phyloP scores from a whole-genome alignment of 371 early-diverging fungal genomes.

The Mucor lusitanicus region DNA sequence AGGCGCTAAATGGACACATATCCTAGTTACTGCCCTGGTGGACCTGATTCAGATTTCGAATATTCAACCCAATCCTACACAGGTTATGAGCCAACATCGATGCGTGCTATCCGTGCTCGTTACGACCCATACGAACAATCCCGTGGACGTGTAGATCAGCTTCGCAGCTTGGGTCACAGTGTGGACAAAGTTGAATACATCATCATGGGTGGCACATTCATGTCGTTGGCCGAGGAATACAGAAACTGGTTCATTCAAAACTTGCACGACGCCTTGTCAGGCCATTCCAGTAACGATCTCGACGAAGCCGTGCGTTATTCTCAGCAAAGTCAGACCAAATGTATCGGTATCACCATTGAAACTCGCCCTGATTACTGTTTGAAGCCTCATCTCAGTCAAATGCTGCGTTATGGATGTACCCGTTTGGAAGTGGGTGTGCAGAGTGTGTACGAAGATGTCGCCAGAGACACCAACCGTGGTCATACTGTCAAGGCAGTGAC shows the following conservation, averaged over 20 bases:
- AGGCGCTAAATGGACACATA: no score
- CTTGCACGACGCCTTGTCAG: slow-evolving; percentile 98
- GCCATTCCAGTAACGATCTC: slow-evolving; percentile 87
- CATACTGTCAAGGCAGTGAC: slow-evolving; percentile 99
- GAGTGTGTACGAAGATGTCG: slow-evolving; percentile 99
- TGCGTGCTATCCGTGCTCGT: slow-evolving; percentile 99
- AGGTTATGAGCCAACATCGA: slow-evolving; percentile 99
- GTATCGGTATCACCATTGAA: slow-evolving; percentile 99
- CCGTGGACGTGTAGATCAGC: slow-evolving; percentile 95
- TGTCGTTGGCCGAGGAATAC: slow-evolving; percentile 97
- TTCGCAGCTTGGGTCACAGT: slow-evolving; percentile 94
- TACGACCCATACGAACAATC: slow-evolving; percentile 99
- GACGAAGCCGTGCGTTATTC: slow-evolving; percentile 98
- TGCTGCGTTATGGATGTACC: slow-evolving; percentile 99
- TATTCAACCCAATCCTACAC: slow-evolving; percentile 99
- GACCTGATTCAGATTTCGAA: slow-evolving; percentile 99
- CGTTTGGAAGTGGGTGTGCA: slow-evolving; percentile 99
- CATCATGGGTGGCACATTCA: slow-evolving; percentile 99
- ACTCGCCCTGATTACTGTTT: slow-evolving; percentile 99
- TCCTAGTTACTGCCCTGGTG: slow-evolving; percentile 97
- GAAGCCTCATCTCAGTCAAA: slow-evolving; percentile 97
- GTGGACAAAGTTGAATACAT: slow-evolving; percentile 99
- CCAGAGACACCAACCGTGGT: slow-evolving; percentile 99
- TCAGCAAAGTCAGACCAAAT: slow-evolving; percentile 96
- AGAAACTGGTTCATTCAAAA: slow-evolving; percentile 97